Evolutionary conservation across 352 stramenopile genomes (phyloP).

Genomic region (Phytophthora cactorum): DNA sequence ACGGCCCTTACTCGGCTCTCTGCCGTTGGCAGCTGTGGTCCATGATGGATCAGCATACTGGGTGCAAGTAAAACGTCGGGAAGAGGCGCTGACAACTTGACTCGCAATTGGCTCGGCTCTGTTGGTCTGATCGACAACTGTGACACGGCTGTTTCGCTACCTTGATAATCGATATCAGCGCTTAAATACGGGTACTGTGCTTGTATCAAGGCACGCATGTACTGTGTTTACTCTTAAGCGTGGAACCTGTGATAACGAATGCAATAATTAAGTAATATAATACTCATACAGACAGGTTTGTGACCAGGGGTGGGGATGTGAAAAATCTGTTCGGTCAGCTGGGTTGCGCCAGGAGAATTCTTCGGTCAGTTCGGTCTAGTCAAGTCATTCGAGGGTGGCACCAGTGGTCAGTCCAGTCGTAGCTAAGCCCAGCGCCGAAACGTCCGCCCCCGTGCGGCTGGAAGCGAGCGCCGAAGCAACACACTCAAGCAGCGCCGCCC

Average conservation of each 20-base stretch:
- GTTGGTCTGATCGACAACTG: slow-evolving; percentile 32
- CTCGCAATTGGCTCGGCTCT: slow-evolving; percentile 32
- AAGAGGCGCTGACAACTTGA: slow-evolving; percentile 42
- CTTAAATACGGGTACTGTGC: neutral
- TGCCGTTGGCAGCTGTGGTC: slow-evolving; percentile 18
- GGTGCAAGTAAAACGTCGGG: slow-evolving; percentile 15
- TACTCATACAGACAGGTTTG: neutral
- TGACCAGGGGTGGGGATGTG: slow-evolving; percentile 12
- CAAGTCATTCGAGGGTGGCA: slow-evolving; percentile 26
- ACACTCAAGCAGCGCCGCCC: neutral
- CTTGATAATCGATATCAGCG: slow-evolving; percentile 4
- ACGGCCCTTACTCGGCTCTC: neutral
- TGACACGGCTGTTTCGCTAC: slow-evolving; percentile 9
- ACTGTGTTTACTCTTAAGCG: no score
- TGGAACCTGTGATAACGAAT: neutral
- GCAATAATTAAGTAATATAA: neutral
- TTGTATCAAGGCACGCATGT: no score
- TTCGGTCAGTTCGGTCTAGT: slow-evolving; percentile 19
- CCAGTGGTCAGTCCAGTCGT: slow-evolving; percentile 27
- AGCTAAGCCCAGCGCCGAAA: slow-evolving; percentile 17
- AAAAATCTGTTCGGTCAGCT: slow-evolving; percentile 47
- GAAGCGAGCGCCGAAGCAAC: neutral
- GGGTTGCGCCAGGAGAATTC: slow-evolving; percentile 33
- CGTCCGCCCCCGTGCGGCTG: slow-evolving; percentile 12
- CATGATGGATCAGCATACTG: slow-evolving; percentile 26